These are phyloP conservation scores for Tolypocladium paradoxum DNA, from an alignment of 2,329 filamentous ascomycete species.

Conservation along the genomic window DNA sequence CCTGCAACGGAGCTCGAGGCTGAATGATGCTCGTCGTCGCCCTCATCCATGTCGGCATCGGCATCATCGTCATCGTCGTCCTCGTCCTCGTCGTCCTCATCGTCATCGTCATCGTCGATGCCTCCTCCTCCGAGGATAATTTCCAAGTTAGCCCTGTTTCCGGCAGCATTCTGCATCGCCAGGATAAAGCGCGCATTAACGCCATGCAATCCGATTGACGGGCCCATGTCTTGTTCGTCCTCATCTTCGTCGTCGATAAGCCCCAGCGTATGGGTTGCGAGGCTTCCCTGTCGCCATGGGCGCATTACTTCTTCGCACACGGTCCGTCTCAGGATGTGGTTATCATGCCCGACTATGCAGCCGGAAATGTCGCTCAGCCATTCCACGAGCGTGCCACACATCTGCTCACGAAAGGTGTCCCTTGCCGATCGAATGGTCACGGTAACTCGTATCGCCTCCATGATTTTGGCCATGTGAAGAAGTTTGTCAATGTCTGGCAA, in stretches of 20 bases:
- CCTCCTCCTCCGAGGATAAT: constrained; percentile 18
- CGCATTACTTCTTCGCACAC: constrained; percentile 88
- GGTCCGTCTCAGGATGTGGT: constrained; percentile 64
- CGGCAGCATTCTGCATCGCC: constrained; percentile 23
- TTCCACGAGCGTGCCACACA: constrained; percentile 96
- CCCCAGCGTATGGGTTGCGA: constrained; percentile 57
- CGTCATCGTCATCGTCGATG: constrained; percentile 25
- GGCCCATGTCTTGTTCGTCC: constrained; percentile 36
- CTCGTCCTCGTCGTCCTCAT: constrained; percentile 30
- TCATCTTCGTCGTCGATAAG: constrained; percentile 34
- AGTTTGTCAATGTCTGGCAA: constrained; percentile 61
- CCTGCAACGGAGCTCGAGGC: constrained; percentile 20
- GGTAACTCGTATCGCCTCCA: constrained; percentile 93
- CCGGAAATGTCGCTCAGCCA: constrained; percentile 92
- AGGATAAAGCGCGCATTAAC: constrained; percentile 26
- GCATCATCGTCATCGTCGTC: constrained; percentile 58
- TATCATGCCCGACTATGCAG: constrained; percentile 73
- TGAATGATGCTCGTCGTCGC: constrained; percentile 24
- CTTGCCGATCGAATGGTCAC: constrained; percentile 88
- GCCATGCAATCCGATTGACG: constrained; percentile 16
- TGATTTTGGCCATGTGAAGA: constrained; percentile 67
- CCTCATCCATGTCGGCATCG: constrained; percentile 32
- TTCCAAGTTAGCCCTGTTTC: constrained; percentile 15
- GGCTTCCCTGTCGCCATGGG: constrained; percentile 78
- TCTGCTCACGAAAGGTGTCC: constrained; percentile 94